phyloP scores from a whole-genome alignment of 495 filamentous ascomycete species.

The Bombardia bombarda region DNA sequence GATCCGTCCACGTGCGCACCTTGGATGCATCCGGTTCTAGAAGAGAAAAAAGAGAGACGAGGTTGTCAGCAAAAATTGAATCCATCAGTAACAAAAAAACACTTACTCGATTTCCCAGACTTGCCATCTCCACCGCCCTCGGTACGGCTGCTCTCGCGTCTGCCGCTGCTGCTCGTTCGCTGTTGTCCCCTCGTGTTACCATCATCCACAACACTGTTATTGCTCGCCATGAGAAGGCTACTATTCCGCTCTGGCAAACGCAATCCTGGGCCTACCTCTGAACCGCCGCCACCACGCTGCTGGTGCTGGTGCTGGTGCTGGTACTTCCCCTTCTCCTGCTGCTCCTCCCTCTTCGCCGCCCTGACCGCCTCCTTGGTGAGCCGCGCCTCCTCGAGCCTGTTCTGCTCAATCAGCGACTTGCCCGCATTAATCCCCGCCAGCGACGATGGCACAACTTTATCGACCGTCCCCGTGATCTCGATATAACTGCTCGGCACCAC shows the following conservation, averaged over 20 bases:
- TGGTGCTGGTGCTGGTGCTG: too few species aligned
- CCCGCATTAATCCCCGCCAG: constrained; percentile 55
- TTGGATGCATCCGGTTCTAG: constrained; percentile 78
- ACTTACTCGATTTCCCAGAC: constrained; percentile 68
- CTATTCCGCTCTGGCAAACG: constrained; percentile 60
- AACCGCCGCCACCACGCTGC: too few species aligned
- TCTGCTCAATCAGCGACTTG: constrained; percentile 69
- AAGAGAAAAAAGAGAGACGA: background rate
- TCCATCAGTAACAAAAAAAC: background rate
- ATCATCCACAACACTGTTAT: too few species aligned
- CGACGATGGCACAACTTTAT: constrained; percentile 30
- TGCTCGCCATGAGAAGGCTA: constrained; percentile 53
- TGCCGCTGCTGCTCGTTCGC: constrained; percentile 47
- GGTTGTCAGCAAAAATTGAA: background rate
- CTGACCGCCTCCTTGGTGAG: constrained; percentile 67
- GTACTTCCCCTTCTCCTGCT: constrained; percentile 36
- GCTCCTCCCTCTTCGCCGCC: constrained; percentile 45
- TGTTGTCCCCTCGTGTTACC: constrained; percentile 55
- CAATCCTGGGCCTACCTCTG: constrained; percentile 73
- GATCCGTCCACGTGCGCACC: constrained; percentile 87
- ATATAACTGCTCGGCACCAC: constrained; percentile 98
- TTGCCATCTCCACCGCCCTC: constrained; percentile 32
- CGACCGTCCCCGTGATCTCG: constrained; percentile 63
- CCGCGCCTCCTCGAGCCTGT: constrained; percentile 73
- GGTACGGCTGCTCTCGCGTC: constrained; percentile 55